A percentile compares a stretch with the other conserved stretches of the same genome.
These are phyloP conservation scores for Aspergillus tubingensis DNA, from an alignment of 2,329 filamentous ascomycete genomes.

Conservation along the genomic window DNA sequence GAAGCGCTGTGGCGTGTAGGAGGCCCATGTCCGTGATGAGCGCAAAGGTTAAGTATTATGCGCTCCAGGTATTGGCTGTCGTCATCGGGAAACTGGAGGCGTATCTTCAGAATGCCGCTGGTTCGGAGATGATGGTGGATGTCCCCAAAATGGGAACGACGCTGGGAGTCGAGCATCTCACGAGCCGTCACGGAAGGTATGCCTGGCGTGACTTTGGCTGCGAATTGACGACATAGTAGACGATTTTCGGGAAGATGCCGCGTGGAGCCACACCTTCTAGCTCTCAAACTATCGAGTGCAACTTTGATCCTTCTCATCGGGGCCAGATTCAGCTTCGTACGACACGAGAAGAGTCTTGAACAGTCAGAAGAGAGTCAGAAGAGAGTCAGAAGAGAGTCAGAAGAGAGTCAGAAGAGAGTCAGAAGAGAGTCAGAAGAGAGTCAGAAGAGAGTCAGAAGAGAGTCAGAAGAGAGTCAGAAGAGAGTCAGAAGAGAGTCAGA, in stretches of 20 bases:
- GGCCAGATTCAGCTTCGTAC: too few relatives aligned
- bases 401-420: too few relatives aligned
- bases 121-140: neutral
- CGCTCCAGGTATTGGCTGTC: slow-evolving; percentile 38
- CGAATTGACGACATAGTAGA: neutral
- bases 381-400: too few relatives aligned
- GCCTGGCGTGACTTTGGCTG: neutral
- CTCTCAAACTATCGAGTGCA: too few relatives aligned
- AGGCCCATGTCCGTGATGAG: slow-evolving; percentile 37
- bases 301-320: too few relatives aligned
- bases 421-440: too few relatives aligned
- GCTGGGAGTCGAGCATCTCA: neutral
- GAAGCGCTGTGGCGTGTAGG: slow-evolving; percentile 47
- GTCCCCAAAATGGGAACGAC: neutral
- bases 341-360: too few relatives aligned
- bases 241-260: neutral
- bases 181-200: neutral
- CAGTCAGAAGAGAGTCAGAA: too few relatives aligned
- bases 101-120: slow-evolving; percentile 42
- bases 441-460: too few relatives aligned
- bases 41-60: slow-evolving; percentile 38
- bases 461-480: too few relatives aligned
- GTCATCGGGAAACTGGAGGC: slow-evolving; percentile 35
- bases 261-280: too few relatives aligned
- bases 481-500: too few relatives aligned